A percentile compares a stretch with the other conserved stretches of the same genome.
Evolutionary conservation across 140 eudicot genomes (phyloP).

Genomic region (Anethum foeniculum): DNA sequence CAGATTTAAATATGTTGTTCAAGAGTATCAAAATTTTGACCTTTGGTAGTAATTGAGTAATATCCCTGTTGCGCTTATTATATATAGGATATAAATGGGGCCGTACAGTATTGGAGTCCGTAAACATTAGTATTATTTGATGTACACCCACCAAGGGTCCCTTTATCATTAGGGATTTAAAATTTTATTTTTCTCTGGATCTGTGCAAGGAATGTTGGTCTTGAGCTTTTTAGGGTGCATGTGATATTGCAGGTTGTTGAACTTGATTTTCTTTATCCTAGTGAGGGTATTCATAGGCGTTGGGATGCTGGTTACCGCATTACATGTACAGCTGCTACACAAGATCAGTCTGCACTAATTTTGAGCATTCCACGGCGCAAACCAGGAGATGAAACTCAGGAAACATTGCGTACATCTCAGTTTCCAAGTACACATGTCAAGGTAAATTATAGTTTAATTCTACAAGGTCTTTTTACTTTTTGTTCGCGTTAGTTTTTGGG

Average conservation of each 20-base stretch:
- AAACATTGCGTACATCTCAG: constrained; percentile 81
- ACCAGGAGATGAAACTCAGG: constrained; percentile 97
- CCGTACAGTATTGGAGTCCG: not conserved
- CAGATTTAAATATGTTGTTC: too few species aligned
- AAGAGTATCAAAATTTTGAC: too few species aligned
- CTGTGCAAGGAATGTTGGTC: not conserved
- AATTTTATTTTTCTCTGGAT: not conserved
- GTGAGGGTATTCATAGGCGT: constrained; percentile 84
- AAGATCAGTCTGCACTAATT: constrained; percentile 86
- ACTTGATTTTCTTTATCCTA: constrained; percentile 87
- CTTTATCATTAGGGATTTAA: not conserved
- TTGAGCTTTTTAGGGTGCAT: constrained; percentile 4
- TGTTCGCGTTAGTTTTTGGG: too few species aligned
- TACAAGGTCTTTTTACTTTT: not conserved
- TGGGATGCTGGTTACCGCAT: constrained; percentile 91
- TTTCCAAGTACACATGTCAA: constrained; percentile 89
- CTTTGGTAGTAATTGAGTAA: too few species aligned
- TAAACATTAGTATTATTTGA: not conserved
- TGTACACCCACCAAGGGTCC: not conserved
- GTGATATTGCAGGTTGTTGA: constrained; percentile 61
- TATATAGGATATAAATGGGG: too few species aligned
- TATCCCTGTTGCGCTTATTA: too few species aligned
- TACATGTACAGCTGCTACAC: constrained; percentile 87
- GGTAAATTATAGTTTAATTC: constrained; percentile 27
- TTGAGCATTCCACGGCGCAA: constrained; percentile 74